Base-by-base conservation (phyloP, 345 rosid genomes). In the Citrus unshiu region DNA sequence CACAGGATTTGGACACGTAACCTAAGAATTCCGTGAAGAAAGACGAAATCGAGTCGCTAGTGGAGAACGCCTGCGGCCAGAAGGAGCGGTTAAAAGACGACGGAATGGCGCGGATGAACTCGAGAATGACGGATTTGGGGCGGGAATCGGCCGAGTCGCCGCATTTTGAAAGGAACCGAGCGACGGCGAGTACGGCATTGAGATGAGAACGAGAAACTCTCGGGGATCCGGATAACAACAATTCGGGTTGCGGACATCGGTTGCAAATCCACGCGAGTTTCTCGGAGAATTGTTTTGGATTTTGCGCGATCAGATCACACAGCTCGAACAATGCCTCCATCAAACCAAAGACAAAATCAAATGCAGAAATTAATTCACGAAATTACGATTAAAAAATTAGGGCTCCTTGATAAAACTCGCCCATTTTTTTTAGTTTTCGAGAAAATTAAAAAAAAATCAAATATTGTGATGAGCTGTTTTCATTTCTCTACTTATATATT, bases 261-360 rank as follows among this genome's bases (percentile, higher is more conserved):
- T 88, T 90, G 87, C 98, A 97, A 78, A 97, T 87, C 98, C 98
- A 94, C 61, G 90, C 85, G 60, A 97, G 79, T 62, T 94, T 94
- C 29, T 97, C 96, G 18, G 90, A 82, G 86, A 94, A 97, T 72
- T 91, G 98, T 73, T 81, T 83, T 75, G 98, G 98, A 46, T 90
- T 90, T 32, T 84, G 85, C 21, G 98, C 90, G 57, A 91, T 85
- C 60, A 97, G 87, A 85, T 97, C 99, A 82, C 94, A 91, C 19
- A 97, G 91, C 86, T 93, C 95, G 81, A 88, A 80, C 87, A 97
- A 83, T 39, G 99, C 88, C 82, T 97, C 97, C 99, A 94, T 93
- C 68, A 74, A 40, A 78, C 69, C 61, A 64, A 59, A 76, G 60
- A 46, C 16, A 13, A 67, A 68, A 51, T 56, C 37, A 76, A 76